Conservation (phyloP, 2,329 filamentous ascomycete species). For the Claviceps africana region DNA sequence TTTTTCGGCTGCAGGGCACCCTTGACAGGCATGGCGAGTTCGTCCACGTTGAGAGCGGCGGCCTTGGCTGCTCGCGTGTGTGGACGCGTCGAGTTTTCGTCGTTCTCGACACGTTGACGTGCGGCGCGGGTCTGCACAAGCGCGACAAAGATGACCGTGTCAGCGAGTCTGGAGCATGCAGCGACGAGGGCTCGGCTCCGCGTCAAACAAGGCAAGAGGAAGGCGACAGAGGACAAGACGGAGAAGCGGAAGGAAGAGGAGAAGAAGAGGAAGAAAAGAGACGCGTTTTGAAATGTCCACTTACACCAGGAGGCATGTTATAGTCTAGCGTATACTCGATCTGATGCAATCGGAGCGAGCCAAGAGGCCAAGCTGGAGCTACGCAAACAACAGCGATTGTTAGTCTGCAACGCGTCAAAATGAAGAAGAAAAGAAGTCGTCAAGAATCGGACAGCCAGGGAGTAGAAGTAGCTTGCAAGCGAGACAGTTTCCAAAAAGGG, state of each 20-base stretch:
- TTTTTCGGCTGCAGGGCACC: slow-evolving; percentile 61
- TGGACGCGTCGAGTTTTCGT: slow-evolving; percentile 74
- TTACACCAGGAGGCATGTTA: slow-evolving; percentile 23
- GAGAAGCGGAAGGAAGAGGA: not conserved
- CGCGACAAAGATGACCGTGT: slow-evolving; percentile 1
- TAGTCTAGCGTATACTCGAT: slow-evolving; percentile 12
- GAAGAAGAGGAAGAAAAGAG: not conserved
- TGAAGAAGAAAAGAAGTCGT: slow-evolving; percentile 4
- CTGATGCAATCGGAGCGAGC: slow-evolving; percentile 6
- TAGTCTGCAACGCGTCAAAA: slow-evolving; percentile 10
- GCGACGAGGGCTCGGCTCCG: not conserved
- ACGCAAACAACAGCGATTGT: slow-evolving; percentile 5
- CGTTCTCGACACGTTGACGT: slow-evolving; percentile 75
- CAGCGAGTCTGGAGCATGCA: slow-evolving; percentile 4
- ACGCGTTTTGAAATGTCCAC: slow-evolving; percentile 6
- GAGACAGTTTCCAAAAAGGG: slow-evolving; percentile 18
- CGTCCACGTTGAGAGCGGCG: slow-evolving; percentile 56
- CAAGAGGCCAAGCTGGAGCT: slow-evolving; percentile 8
- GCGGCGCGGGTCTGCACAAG: slow-evolving; percentile 47
- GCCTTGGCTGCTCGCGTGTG: slow-evolving; percentile 90
- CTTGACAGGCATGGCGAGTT: slow-evolving; percentile 40
- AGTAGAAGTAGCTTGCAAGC: slow-evolving; percentile 9
- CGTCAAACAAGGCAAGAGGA: not conserved
- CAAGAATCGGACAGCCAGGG: slow-evolving; percentile 2
- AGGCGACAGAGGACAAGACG: not conserved